Conservation (phyloP, 768 basidiomycete genomes). For the Phlebiopsis gigantea region DNA sequence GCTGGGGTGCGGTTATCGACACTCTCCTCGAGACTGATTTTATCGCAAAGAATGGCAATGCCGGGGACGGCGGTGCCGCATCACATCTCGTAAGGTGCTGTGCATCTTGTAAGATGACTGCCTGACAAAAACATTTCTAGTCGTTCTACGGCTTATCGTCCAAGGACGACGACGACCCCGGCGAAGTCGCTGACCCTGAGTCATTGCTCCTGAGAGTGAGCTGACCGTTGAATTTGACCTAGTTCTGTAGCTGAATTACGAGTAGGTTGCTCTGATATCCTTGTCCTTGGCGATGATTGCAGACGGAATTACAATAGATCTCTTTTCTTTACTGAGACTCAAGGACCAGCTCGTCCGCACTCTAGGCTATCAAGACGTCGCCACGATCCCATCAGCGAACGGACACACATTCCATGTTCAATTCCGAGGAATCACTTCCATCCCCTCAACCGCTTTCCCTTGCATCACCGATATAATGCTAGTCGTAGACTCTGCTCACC, state of each 20-base stretch:
- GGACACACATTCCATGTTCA: constrained; percentile 49
- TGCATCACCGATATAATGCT: constrained; percentile 55
- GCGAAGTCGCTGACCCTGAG: constrained; percentile 38
- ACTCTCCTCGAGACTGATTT: constrained; percentile 52
- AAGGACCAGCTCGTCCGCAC: constrained; percentile 45
- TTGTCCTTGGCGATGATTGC: constrained; percentile 64
- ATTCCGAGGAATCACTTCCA: constrained; percentile 41
- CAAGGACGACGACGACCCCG: constrained; percentile 15
- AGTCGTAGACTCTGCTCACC: constrained; percentile 55
- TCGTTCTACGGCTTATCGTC: constrained; percentile 41
- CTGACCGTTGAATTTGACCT: not conserved
- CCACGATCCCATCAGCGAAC: constrained; percentile 37
- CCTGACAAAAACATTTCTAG: constrained; percentile 21
- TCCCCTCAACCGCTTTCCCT: constrained; percentile 41
- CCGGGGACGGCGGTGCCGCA: constrained; percentile 34
- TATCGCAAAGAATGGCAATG: constrained; percentile 30
- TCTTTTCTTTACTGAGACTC: constrained; percentile 50
- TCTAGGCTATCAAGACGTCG: constrained; percentile 52
- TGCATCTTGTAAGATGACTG: not conserved
- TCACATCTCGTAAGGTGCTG: constrained; percentile 35
- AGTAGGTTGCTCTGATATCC: constrained; percentile 49
- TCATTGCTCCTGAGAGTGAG: constrained; percentile 41
- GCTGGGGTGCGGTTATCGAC: constrained; percentile 60
- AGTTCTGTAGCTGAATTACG: not conserved
- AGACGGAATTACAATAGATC: constrained; percentile 52